Evolutionary conservation across 306 rosid genomes (phyloP).

Genomic region (Dalbergia cultrata): DNA sequence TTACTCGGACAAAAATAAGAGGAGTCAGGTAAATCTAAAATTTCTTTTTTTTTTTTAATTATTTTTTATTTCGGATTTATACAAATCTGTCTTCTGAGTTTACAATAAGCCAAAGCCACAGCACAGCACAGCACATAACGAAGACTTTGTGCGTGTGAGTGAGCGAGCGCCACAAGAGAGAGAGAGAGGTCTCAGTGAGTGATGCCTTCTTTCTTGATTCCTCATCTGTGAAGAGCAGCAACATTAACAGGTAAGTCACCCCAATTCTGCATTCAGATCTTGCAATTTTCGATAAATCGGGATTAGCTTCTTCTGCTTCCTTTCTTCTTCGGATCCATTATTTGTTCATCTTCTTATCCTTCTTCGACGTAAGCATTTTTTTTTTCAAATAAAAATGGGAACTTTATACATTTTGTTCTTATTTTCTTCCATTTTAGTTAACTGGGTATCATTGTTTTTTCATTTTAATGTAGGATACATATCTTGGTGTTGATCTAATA

Average conservation of each 20-base stretch:
- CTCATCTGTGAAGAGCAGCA: slow-evolving; percentile 23
- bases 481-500: slow-evolving; percentile 41
- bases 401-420: slow-evolving; percentile 21
- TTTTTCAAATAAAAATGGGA: slow-evolving; percentile 41
- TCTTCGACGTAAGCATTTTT: not conserved
- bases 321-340: slow-evolving; percentile 43
- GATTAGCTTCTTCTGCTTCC: slow-evolving; percentile 37
- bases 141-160: slow-evolving; percentile 9
- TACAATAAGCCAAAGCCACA: slow-evolving; percentile 6
- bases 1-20: too few relatives aligned
- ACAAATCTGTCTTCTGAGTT: not conserved
- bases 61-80: not conserved
- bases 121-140: not conserved
- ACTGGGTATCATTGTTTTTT: slow-evolving; percentile 54
- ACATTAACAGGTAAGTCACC: slow-evolving; percentile 46
- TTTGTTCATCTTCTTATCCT: slow-evolving; percentile 32
- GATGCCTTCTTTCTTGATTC: slow-evolving; percentile 40
- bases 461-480: slow-evolving; percentile 45
- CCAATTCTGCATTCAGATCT: slow-evolving; percentile 49
- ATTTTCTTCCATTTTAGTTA: slow-evolving; percentile 46
- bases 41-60: too few relatives aligned
- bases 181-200: slow-evolving; percentile 37
- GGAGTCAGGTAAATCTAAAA: too few relatives aligned
- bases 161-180: slow-evolving; percentile 33
- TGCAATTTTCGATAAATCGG: slow-evolving; percentile 31